Conservation (phyloP, 305 asterid species). For the Petunia hybrid region DNA sequence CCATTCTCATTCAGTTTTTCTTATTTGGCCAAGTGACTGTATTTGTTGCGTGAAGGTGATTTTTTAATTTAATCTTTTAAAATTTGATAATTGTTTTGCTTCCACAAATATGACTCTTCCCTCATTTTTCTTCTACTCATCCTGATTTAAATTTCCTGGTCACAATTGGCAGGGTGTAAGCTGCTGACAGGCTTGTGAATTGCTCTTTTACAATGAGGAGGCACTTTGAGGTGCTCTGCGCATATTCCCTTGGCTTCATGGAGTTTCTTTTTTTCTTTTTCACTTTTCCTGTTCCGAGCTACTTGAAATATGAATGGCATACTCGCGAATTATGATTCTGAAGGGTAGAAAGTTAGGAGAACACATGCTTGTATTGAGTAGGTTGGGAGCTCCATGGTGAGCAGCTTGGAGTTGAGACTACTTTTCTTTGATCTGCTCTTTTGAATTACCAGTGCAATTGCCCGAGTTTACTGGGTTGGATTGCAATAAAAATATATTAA, state of each 20-base stretch:
- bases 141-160: neutral
- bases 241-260: neutral
- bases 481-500: no score
- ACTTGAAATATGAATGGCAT: neutral
- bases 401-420: no score
- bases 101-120: neutral
- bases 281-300: neutral
- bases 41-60: neutral
- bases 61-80: neutral
- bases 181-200: neutral
- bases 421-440: no score
- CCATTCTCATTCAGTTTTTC: no score
- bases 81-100: neutral
- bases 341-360: neutral
- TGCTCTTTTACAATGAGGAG: neutral
- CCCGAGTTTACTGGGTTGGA: no score
- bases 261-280: neutral
- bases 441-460: no score
- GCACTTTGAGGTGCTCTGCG: neutral
- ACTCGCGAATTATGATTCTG: no score
- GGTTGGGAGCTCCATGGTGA: neutral
- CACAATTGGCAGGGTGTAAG: slow-evolving; percentile 25
- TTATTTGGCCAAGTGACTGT: neutral
- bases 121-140: neutral
- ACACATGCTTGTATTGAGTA: neutral